Evolutionary conservation across 257 asterid species (phyloP).

Genomic region (Penstemon barbatus): DNA sequence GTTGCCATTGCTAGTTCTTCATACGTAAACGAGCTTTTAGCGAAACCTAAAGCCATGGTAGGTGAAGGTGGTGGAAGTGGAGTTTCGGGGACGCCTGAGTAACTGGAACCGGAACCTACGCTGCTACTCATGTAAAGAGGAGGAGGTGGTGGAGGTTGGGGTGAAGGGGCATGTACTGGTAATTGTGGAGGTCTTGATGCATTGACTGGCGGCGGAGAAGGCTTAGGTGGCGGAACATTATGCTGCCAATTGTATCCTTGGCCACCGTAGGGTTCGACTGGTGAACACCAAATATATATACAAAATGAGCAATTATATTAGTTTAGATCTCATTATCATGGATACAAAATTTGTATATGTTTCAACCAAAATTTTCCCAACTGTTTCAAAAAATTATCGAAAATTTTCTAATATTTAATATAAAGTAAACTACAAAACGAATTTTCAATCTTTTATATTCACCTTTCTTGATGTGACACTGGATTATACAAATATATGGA

Average conservation of each 20-base stretch:
- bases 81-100: conserved; percentile 60
- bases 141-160: too few relatives aligned
- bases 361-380: too few relatives aligned
- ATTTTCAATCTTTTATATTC: too few relatives aligned
- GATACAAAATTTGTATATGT: too few relatives aligned
- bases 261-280: conserved; percentile 61
- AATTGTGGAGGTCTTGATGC: conserved; percentile 61
- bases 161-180: conserved; percentile 9
- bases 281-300: conserved; percentile 1
- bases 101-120: conserved; percentile 72
- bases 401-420: too few relatives aligned
- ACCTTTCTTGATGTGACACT: too few relatives aligned
- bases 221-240: conserved; percentile 57
- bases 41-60: conserved; percentile 53
- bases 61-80: conserved; percentile 72
- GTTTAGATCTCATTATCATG: too few relatives aligned
- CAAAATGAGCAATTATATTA: not conserved
- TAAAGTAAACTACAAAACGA: too few relatives aligned
- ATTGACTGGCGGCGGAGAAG: conserved; percentile 52
- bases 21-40: conserved; percentile 68
- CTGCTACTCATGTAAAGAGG: conserved; percentile 54
- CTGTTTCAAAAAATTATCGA: too few relatives aligned
- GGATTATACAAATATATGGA: too few relatives aligned
- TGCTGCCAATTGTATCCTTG: conserved; percentile 68
- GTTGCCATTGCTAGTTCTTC: conserved; percentile 91